Percentiles rank a stretch among this genome's conserved stretches.
These are phyloP conservation scores for Debaryomyces sp. DNA, from an alignment of 1,139 yeast genomes.

Conservation along the genomic window DNA sequence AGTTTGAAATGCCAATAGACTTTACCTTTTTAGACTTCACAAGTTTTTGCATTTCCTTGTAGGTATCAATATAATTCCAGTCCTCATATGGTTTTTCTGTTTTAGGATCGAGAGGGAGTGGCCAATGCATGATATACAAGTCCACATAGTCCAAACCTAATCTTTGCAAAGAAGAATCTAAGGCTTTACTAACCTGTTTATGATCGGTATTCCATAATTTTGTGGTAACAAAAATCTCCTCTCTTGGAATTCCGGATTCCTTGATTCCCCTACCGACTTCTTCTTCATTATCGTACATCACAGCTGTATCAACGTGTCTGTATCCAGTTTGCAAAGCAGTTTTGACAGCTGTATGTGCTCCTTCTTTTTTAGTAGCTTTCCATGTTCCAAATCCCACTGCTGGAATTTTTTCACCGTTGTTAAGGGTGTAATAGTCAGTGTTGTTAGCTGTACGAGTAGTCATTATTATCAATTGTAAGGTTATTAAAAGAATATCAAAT, in stretches of 20 bases:
- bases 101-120: conserved; percentile 12
- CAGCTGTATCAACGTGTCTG: conserved; percentile 23
- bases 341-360: conserved; percentile 17
- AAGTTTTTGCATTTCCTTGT: conserved; percentile 66
- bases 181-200: conserved; percentile 10
- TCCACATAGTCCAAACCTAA: conserved; percentile 20
- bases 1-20: conserved; percentile 77
- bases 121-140: conserved; percentile 21
- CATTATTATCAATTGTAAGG: background rate
- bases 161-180: conserved; percentile 17
- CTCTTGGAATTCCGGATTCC: conserved; percentile 45
- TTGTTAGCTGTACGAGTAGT: conserved; percentile 14
- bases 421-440: conserved; percentile 11
- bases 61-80: conserved; percentile 62
- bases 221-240: conserved; percentile 50
- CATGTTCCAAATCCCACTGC: conserved; percentile 26
- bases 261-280: conserved; percentile 22
- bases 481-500: too few species aligned
- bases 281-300: conserved; percentile 18
- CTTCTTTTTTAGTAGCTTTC: conserved; percentile 18
- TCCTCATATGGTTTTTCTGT: conserved; percentile 19
- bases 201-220: conserved; percentile 27
- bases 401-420: conserved; percentile 19
- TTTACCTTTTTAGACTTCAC: conserved; percentile 58
- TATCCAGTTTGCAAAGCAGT: conserved; percentile 20